Percentiles rank a stretch among this genome's conserved stretches.
phyloP scores from a whole-genome alignment of 495 filamentous ascomycete genomes.

The Aspergillus conjunctus region DNA sequence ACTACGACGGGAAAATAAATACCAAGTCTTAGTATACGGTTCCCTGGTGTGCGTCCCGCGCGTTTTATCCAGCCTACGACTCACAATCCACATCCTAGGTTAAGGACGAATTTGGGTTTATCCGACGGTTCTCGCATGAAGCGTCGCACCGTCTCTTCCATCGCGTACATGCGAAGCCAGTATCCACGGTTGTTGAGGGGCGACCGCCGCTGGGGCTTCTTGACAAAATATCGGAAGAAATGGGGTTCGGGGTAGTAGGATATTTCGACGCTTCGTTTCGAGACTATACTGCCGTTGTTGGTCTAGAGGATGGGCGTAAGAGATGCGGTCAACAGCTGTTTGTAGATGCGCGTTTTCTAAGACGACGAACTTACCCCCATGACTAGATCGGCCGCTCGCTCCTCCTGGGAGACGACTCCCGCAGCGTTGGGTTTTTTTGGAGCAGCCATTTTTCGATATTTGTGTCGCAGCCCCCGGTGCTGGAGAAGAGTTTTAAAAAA shows the following conservation, averaged over 20 bases:
- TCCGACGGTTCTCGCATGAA: slow-evolving; percentile 65
- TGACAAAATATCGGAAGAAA: slow-evolving; percentile 85
- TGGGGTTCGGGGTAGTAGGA: slow-evolving; percentile 77
- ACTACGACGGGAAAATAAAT: slow-evolving; percentile 45
- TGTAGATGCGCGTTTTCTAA: background rate
- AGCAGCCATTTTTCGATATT: slow-evolving; percentile 14
- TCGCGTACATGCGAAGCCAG: slow-evolving; percentile 79
- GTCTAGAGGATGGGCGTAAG: slow-evolving; percentile 54
- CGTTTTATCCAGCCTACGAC: slow-evolving; percentile 38
- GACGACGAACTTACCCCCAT: slow-evolving; percentile 60
- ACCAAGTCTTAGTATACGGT: slow-evolving; percentile 31
- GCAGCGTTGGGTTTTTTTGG: slow-evolving; percentile 24
- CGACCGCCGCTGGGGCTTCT: slow-evolving; percentile 74
- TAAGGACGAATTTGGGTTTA: slow-evolving; percentile 74
- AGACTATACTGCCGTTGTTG: slow-evolving; percentile 87
- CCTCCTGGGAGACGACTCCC: slow-evolving; percentile 33
- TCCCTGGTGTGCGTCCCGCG: background rate
- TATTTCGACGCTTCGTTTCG: slow-evolving; percentile 84
- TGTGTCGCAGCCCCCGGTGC: too few relatives aligned
- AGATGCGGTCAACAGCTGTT: background rate
- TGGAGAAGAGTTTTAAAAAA: too few relatives aligned
- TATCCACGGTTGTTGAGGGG: slow-evolving; percentile 89
- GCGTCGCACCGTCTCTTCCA: slow-evolving; percentile 68
- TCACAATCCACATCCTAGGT: slow-evolving; percentile 90
- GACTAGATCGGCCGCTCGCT: slow-evolving; percentile 63